These are phyloP conservation scores for Dryas drummondii DNA, from an alignment of 306 rosid genomes.

Conservation along the genomic window DNA sequence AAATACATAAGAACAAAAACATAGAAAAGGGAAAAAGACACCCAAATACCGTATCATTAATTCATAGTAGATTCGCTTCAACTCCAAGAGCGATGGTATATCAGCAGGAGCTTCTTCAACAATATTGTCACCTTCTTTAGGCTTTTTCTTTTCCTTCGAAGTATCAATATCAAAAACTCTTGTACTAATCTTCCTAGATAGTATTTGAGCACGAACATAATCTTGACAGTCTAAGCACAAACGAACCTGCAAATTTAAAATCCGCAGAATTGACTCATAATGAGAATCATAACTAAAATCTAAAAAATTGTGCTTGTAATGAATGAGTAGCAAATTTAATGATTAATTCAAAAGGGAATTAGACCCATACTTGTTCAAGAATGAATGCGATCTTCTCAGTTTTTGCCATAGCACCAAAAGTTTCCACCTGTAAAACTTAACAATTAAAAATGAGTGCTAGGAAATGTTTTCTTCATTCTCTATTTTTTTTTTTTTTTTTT, in stretches of 20 bases:
- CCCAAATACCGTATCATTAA: constrained; percentile 69
- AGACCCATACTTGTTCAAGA: constrained; percentile 71
- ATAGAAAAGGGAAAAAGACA: constrained; percentile 5
- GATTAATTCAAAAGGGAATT: background rate
- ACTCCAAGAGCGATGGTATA: constrained; percentile 76
- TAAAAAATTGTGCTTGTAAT: background rate
- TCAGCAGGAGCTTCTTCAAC: constrained; percentile 87
- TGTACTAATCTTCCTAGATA: constrained; percentile 77
- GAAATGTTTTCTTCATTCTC: background rate
- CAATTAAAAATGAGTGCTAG: constrained; percentile 15
- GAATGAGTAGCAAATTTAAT: background rate
- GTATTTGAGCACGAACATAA: constrained; percentile 73
- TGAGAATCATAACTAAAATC: background rate
- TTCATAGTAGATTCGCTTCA: constrained; percentile 80
- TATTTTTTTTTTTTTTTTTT: background rate
- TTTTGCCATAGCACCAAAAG: constrained; percentile 94
- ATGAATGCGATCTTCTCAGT: constrained; percentile 89
- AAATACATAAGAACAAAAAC: background rate
- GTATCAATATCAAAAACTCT: constrained; percentile 67
- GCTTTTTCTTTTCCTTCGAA: constrained; percentile 83
- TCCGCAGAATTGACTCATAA: background rate
- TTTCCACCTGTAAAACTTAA: constrained; percentile 66
- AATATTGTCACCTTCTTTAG: constrained; percentile 79
- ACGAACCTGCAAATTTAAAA: constrained; percentile 50
- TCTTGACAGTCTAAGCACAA: constrained; percentile 79